phyloP scores from a whole-genome alignment of 371 early-diverging fungal species.

The Syncephalastrum monosporum region DNA sequence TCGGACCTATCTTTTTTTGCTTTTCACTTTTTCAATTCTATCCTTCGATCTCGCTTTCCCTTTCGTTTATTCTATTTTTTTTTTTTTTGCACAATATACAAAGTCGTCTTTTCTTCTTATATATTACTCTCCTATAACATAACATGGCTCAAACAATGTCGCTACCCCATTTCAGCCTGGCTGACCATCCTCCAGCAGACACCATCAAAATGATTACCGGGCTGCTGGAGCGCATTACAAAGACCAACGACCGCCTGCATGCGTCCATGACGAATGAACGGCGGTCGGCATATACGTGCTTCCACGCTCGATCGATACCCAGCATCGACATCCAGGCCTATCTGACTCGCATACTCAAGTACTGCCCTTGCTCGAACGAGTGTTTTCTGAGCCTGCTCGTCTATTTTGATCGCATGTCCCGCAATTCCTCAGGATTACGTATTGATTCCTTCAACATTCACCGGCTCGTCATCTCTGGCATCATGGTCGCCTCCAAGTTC shows the following conservation, averaged over 20 bases:
- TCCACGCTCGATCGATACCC: constrained; percentile 81
- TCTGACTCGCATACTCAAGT: constrained; percentile 73
- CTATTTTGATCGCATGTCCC: constrained; percentile 75
- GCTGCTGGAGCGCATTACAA: constrained; percentile 41
- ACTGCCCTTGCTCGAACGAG: constrained; percentile 82
- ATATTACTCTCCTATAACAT: neutral
- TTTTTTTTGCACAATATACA: constrained; percentile 1
- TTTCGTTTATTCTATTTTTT: constrained; percentile 6
- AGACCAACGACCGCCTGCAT: constrained; percentile 39
- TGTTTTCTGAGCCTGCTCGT: constrained; percentile 73
- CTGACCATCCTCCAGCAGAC: constrained; percentile 37
- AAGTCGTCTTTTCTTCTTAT: neutral
- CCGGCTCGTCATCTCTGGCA: constrained; percentile 70
- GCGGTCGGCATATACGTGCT: constrained; percentile 44
- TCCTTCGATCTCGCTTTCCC: constrained; percentile 1
- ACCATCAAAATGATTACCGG: constrained; percentile 43
- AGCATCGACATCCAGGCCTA: constrained; percentile 75
- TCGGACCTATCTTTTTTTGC: neutral
- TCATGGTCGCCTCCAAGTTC: constrained; percentile 74
- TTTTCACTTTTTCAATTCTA: no score
- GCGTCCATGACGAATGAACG: constrained; percentile 4
- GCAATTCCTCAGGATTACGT: constrained; percentile 49
- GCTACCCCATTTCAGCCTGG: constrained; percentile 36
- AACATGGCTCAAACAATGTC: constrained; percentile 14
- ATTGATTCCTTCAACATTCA: constrained; percentile 80